Base-by-base conservation (phyloP, 2,329 filamentous ascomycete genomes). In the Scolecobasidium constrictum region DNA sequence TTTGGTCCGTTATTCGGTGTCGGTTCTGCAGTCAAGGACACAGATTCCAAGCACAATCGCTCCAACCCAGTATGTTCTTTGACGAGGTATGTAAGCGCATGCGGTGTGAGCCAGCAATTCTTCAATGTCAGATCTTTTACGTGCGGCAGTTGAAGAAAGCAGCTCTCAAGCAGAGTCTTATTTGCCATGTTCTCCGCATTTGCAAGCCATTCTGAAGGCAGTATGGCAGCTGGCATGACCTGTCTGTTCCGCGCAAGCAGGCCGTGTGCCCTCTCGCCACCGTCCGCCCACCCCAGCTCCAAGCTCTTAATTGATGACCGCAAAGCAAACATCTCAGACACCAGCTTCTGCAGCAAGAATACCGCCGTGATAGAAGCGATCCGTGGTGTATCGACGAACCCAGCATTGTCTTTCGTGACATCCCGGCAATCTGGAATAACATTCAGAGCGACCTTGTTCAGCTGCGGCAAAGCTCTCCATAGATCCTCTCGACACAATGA, bases 71-170 rank as follows among this genome's bases (percentile, higher is more conserved):
- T 54, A 56, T 78, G 72, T 4, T 58, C 55, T 2, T 61, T 60
- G 45, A 78, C 60, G 40, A 78, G 66, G 9, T 67, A 61, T 22
- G 69, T 53, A 22, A 84, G 64, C 2, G 77, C 65, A 33, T 71
- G 63, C 0, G 81, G 79, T 3, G 72, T 71, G 11, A 77, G 63
- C 78, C 80, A 85, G 59, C 80, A 83, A 51, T 85, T 85, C 50
- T 75, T 75, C 6, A 85, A 61, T 0, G 72, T 78, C 2, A 86
- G 57, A 39, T 75, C 64, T 46, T 74, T 64, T 18, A 84, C 56
- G 50, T 73, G 57, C 3, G 72, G 73, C 35, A 86, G 67, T 1
- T 57, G 55, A n/a, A 79, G 54, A 4, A 78, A 45, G 20, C 60
- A 54, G 13, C 47, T 43, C 12, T 31, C 35, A 15, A 44, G 22